A percentile compares a stretch with the other conserved stretches of the same genome.
Evolutionary conservation across 2,329 filamentous ascomycete genomes (phyloP).

Genomic region (Verticillium klebahnii): DNA sequence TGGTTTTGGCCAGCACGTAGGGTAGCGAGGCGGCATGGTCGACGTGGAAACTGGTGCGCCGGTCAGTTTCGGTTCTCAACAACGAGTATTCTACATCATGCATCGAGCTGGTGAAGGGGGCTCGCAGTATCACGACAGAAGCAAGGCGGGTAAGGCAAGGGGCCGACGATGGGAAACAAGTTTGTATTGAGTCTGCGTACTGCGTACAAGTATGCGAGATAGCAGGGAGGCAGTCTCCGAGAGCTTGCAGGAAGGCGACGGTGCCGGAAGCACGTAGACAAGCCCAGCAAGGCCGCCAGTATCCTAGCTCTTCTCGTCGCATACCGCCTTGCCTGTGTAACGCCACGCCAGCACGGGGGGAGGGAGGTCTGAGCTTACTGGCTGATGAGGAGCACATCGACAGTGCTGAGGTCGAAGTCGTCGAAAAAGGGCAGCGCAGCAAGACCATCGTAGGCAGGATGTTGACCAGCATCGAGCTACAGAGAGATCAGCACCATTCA

Average conservation of each 20-base stretch:
- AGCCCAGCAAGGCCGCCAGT: background rate
- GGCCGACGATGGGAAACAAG: conserved; percentile 7
- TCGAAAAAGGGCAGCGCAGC: conserved; percentile 95
- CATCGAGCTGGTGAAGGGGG: background rate
- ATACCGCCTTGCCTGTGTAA: conserved; percentile 17
- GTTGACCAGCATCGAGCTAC: conserved; percentile 93
- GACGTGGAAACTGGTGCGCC: conserved; percentile 75
- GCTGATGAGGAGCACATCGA: conserved; percentile 95
- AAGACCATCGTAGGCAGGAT: conserved; percentile 92
- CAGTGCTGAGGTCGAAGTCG: conserved; percentile 94
- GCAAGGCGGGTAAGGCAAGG: conserved; percentile 13
- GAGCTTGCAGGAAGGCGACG: background rate
- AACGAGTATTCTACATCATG: conserved; percentile 1
- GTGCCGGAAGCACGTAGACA: background rate
- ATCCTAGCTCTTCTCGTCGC: conserved; percentile 4
- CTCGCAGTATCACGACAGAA: conserved; percentile 4
- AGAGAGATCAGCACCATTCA: conserved; percentile 1
- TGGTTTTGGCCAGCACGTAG: conserved; percentile 96
- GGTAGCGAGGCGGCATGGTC: conserved; percentile 98
- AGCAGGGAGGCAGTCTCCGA: background rate
- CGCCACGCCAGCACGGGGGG: background rate
- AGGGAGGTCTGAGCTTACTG: conserved; percentile 67
- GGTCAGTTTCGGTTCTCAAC: background rate
- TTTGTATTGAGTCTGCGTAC: conserved; percentile 17
- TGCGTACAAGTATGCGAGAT: conserved; percentile 7